Base-by-base conservation (phyloP, 768 basidiomycete species). In the Agaricus sinodeliciosus region DNA sequence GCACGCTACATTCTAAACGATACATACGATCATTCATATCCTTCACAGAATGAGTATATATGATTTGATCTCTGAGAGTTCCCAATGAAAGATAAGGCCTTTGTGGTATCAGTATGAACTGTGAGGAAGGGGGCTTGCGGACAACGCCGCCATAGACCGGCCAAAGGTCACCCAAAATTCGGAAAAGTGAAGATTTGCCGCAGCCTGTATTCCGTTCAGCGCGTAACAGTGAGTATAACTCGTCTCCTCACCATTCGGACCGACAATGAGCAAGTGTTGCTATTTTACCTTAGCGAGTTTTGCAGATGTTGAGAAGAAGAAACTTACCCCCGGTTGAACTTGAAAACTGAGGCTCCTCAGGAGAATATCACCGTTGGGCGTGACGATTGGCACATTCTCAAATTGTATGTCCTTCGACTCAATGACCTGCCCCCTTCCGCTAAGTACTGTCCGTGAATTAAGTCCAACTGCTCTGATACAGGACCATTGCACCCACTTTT, bases 101-200 rank as follows among this genome's bases (percentile, higher is more conserved):
- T 66, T 99, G 95, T 18, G 95, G 95, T 54, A 99, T 95, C 55
- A 97, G 76, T 40, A 94, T 91, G 65, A 99, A 98, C 53, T 94
- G 81, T 4, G 81, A 79, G 4, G 91, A 85, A 6, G 87, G 79
- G 0, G 95, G 95, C 67, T 97, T 96, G 59, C 85, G 82, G 13
- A 99, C 93, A 27, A 81, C 74, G 3, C 95, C 95, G 8, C 93
- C 76, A 59, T 76, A 77, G 0, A 76, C 86, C 0, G 94, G 93
- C 94, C 94, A 96, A n/a, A 97, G 78, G 18, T 93, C 94, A 19
- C 94, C 94, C 1, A 97, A 72, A 43, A 97, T 94, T n/a, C 95
- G 83, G 77, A 98, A 97, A 28, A 98, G 73, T 5, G 88, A 91
- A 0, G 88, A 90, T 65, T 94, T 95, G 16, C 90, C 90, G 58